Evolutionary conservation across 2,329 filamentous ascomycete genomes (phyloP).

Genomic region (Microcera coccophila): DNA sequence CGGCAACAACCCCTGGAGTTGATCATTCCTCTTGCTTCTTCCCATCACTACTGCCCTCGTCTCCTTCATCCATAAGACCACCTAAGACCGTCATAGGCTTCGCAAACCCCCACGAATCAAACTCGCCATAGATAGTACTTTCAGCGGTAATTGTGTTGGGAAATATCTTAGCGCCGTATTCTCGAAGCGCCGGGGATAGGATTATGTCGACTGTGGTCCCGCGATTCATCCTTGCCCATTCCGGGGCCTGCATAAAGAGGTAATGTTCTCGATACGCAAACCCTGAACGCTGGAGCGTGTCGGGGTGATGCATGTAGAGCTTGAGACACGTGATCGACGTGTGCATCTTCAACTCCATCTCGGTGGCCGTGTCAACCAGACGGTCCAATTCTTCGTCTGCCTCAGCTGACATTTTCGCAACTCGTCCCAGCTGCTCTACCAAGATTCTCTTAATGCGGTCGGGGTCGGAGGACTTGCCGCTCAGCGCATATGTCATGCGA

Average conservation of each 20-base stretch:
- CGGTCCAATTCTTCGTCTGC: conserved; percentile 2
- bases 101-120: background rate
- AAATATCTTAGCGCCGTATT: background rate
- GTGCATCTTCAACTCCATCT: background rate
- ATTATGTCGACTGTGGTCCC: background rate
- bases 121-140: background rate
- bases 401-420: background rate
- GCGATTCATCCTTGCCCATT: background rate
- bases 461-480: background rate
- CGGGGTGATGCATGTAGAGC: background rate
- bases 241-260: background rate
- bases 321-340: background rate
- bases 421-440: background rate
- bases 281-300: background rate
- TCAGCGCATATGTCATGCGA: background rate
- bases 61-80: background rate
- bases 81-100: background rate
- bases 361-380: background rate
- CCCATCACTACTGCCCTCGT: background rate
- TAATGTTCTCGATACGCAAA: background rate
- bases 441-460: conserved; percentile 1
- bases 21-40: background rate
- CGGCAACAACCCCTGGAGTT: background rate
- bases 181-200: background rate
- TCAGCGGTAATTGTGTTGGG: background rate